Percentiles rank a stretch among this genome's conserved stretches.
Conservation (phyloP, 2,329 filamentous ascomycete genomes). For the Trichoderma sp. region DNA sequence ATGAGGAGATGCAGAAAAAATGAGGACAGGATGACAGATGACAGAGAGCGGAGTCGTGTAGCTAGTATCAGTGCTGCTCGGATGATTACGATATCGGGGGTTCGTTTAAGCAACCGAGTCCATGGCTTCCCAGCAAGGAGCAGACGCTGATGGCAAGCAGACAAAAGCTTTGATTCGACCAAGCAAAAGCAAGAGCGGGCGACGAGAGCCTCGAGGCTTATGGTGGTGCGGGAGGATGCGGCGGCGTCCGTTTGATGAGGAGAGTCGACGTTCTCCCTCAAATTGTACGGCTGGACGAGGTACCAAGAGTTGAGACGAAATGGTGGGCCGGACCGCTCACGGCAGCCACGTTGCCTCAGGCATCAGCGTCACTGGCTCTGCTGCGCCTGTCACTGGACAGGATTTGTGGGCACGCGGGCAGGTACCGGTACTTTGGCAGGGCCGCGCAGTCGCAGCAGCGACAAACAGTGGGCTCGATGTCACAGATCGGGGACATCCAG, state of each 20-base stretch:
- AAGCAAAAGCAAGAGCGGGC: slow-evolving; percentile 21
- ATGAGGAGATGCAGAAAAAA: neutral
- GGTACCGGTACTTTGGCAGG: slow-evolving; percentile 17
- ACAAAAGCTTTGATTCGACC: neutral
- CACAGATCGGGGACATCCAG: neutral
- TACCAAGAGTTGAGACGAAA: slow-evolving; percentile 15
- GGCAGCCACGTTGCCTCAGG: slow-evolving; percentile 24
- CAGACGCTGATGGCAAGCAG: slow-evolving; percentile 4
- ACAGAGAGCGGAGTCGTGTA: slow-evolving; percentile 4
- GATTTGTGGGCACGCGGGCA: neutral
- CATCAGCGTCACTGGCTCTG: slow-evolving; percentile 8
- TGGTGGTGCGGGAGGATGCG: slow-evolving; percentile 25
- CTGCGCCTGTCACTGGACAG: slow-evolving; percentile 2
- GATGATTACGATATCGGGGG: slow-evolving; percentile 16
- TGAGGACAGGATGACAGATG: neutral
- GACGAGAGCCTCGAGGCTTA: slow-evolving; percentile 20
- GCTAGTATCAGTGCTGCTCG: slow-evolving; percentile 7
- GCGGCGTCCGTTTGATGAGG: slow-evolving; percentile 7
- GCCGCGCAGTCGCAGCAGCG: neutral
- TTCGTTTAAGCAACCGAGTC: slow-evolving; percentile 41
- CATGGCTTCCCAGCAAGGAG: slow-evolving; percentile 39
- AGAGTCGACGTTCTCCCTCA: slow-evolving; percentile 26
- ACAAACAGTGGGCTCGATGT: neutral
- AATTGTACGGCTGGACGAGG: slow-evolving; percentile 16
- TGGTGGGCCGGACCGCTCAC: slow-evolving; percentile 20